Base-by-base conservation (phyloP, 306 rosid genomes). In the Cicer arietinum region DNA sequence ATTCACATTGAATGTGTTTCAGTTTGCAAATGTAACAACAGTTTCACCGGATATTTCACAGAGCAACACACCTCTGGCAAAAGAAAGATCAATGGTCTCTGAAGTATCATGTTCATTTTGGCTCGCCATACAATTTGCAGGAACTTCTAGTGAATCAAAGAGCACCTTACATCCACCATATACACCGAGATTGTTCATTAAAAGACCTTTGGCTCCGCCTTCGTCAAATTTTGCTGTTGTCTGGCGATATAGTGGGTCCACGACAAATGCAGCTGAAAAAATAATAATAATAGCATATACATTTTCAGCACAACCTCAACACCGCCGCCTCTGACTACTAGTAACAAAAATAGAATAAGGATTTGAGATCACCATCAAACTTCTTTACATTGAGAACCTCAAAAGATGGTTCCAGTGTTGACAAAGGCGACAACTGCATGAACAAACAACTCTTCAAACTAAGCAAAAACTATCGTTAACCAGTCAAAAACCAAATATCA, bases 201-300 rank as follows among this genome's bases (percentile, higher is more conserved):
- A 81, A 67, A 92, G 93, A 81, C 97, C 99, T 89, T 84, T 89
- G 59, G 99, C 99, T 80, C 99, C 99, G 41, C 99, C 99, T 89
- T 94, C 99, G 48, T 94, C 97, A 69, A 94, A 94, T 81, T 92
- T 93, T 68, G 97, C 96, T 8, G 99, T 87, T 45, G 99, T 92
- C 81, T 94, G 96, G 79, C 90, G 96, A 83, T 92, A 94, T 62
- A 94, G 97, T 10, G 97, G 99, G 80, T 94, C 99, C 84, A 94
- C 95, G 1, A 93, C 84, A 81, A 94, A 94, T 74, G 99, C 96
- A 83, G 91, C 97, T 94, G 93, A 72, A 85, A 88, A 53, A 43
- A 59, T 14, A 37, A 46, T 74, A 77, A 14, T 42, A 40, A 59
- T 10, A 41, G 6, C 14, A 51, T 53, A 76, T 11, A 74, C 81